phyloP scores from a whole-genome alignment of 139 green algal genomes.

The Chlorella sp. region DNA sequence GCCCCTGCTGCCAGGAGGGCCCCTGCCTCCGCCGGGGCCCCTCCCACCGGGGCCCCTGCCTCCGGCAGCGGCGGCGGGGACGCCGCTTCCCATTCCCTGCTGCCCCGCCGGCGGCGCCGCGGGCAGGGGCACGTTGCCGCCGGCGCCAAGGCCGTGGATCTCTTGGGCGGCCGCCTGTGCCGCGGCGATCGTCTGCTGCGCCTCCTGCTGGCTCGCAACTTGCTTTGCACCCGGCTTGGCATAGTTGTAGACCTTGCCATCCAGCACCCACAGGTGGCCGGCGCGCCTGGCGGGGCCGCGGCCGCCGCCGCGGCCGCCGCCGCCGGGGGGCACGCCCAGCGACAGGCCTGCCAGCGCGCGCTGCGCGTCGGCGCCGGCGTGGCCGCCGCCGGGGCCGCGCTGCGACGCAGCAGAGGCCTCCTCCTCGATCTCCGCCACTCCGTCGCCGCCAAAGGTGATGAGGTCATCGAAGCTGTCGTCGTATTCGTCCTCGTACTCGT shows the following conservation, averaged over 20 bases:
- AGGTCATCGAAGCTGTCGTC: constrained; percentile 86
- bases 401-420: constrained; percentile 31
- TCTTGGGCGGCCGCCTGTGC: constrained; percentile 42
- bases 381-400: neutral
- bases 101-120: constrained; percentile 8
- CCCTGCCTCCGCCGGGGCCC: constrained; percentile 2
- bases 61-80: neutral
- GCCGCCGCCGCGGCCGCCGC: neutral
- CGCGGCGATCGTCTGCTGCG: constrained; percentile 43
- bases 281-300: neutral
- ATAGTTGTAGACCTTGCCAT: constrained; percentile 86
- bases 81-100: neutral
- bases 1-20: neutral
- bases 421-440: constrained; percentile 67
- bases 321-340: neutral
- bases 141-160: constrained; percentile 70
- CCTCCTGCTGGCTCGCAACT: constrained; percentile 50
- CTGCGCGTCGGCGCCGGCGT: neutral
- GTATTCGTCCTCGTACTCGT: constrained; percentile 86
- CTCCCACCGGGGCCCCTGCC: neutral
- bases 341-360: neutral
- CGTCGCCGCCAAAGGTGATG: constrained; percentile 41
- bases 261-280: constrained; percentile 62
- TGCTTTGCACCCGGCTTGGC: constrained; percentile 68
- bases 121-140: constrained; percentile 51